Conservation (phyloP, 768 basidiomycete genomes). For the Trichaptum fuscoviolaceum region DNA sequence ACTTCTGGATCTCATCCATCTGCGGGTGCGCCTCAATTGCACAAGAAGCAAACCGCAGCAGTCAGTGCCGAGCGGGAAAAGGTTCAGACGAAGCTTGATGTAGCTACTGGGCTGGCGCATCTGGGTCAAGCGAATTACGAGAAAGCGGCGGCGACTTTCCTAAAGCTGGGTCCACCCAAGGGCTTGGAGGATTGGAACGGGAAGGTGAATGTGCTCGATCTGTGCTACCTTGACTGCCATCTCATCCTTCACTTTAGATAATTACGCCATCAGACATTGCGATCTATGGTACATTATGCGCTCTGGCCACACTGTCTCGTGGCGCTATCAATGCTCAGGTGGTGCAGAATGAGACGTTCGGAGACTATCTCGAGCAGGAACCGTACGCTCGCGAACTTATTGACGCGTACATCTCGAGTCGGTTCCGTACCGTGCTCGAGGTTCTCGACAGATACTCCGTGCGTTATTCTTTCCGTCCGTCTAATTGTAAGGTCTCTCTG, state of each 20-base stretch:
- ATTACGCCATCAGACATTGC: slow-evolving; percentile 81
- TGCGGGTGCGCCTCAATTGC: slow-evolving; percentile 16
- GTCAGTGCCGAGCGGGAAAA: slow-evolving; percentile 57
- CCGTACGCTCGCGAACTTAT: slow-evolving; percentile 83
- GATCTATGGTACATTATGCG: slow-evolving; percentile 79
- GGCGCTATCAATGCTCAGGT: slow-evolving; percentile 62
- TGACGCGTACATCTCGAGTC: slow-evolving; percentile 79
- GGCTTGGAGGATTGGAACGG: slow-evolving; percentile 76
- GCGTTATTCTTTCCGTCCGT: slow-evolving; percentile 10
- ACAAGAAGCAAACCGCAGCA: slow-evolving; percentile 20
- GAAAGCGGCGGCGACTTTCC: slow-evolving; percentile 70
- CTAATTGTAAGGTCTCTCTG: background rate
- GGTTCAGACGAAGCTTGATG: slow-evolving; percentile 73
- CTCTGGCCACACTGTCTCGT: slow-evolving; percentile 72
- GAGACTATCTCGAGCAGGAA: slow-evolving; percentile 78
- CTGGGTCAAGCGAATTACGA: slow-evolving; percentile 71
- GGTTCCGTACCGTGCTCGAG: slow-evolving; percentile 79
- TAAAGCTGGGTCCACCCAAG: slow-evolving; percentile 59
- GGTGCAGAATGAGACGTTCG: slow-evolving; percentile 65
- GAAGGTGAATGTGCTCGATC: slow-evolving; percentile 36
- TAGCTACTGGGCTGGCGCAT: slow-evolving; percentile 73
- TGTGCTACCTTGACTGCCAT: background rate
- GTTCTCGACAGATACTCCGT: slow-evolving; percentile 72
- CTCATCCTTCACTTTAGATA: slow-evolving; percentile 37
- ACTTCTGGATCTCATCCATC: slow-evolving; percentile 30